Percentiles rank a stretch among this genome's conserved stretches.
Conservation (phyloP, 768 basidiomycete species). For the Gymnopilus junonius region DNA sequence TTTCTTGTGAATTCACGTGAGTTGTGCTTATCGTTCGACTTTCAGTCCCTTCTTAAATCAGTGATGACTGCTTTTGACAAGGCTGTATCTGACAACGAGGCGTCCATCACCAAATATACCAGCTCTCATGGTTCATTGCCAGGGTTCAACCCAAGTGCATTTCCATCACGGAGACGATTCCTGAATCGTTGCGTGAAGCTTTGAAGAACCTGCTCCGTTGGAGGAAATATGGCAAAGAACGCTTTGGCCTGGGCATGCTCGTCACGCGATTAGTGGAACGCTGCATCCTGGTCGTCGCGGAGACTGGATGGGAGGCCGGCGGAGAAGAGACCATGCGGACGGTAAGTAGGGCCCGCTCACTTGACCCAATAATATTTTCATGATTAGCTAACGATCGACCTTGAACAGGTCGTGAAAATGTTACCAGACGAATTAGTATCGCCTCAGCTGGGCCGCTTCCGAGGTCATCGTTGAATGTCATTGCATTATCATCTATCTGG, state of each 20-base stretch:
- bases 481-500: background rate
- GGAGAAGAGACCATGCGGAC: slow-evolving; percentile 66
- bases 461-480: slow-evolving; percentile 7
- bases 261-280: slow-evolving; percentile 59
- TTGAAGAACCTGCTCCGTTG: slow-evolving; percentile 75
- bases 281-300: slow-evolving; percentile 67
- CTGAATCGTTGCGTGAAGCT: slow-evolving; percentile 73
- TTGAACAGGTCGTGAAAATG: slow-evolving; percentile 37
- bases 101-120: slow-evolving; percentile 54
- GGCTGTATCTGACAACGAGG: slow-evolving; percentile 56
- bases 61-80: slow-evolving; percentile 55
- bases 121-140: slow-evolving; percentile 35
- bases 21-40: background rate
- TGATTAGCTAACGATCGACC: slow-evolving; percentile 11
- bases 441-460: slow-evolving; percentile 20
- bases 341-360: slow-evolving; percentile 41
- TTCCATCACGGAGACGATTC: slow-evolving; percentile 72
- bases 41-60: slow-evolving; percentile 62
- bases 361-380: background rate
- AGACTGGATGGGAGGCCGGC: slow-evolving; percentile 87
- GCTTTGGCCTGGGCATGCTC: slow-evolving; percentile 57
- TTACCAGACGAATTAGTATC: slow-evolving; percentile 40
- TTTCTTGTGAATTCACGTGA: background rate
- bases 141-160: slow-evolving; percentile 77
- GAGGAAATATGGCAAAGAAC: slow-evolving; percentile 72